Evolutionary conservation across 352 stramenopile species (phyloP).

Genomic region (Phytophthora cactorum): DNA sequence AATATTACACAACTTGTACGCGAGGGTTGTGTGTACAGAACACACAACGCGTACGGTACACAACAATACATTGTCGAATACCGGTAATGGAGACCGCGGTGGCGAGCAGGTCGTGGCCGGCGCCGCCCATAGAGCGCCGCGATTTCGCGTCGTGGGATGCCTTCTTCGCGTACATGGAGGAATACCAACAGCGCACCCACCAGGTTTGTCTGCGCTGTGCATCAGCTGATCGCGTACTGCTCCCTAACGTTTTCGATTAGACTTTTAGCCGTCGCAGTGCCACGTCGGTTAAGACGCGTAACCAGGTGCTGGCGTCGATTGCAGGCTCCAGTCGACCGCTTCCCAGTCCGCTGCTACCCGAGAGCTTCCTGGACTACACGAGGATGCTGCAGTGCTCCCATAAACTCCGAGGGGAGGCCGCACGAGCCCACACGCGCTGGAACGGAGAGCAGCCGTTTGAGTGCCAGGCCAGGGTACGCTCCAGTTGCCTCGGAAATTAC

Average conservation of each 20-base stretch:
- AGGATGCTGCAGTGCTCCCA: constrained; percentile 39
- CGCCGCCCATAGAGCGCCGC: constrained; percentile 23
- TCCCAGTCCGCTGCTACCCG: constrained; percentile 24
- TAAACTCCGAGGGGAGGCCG: constrained; percentile 12
- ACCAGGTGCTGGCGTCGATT: constrained; percentile 36
- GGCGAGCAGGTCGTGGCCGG: constrained; percentile 6
- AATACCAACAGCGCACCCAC: constrained; percentile 32
- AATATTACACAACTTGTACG: too few species aligned
- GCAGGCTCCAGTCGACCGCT: constrained; percentile 14
- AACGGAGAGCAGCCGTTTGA: constrained; percentile 36
- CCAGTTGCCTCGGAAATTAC: not conserved
- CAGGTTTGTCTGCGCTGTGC: constrained; percentile 18
- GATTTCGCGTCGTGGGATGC: constrained; percentile 34
- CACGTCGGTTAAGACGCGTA: constrained; percentile 43
- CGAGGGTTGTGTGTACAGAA: not conserved
- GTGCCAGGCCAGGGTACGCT: constrained; percentile 36
- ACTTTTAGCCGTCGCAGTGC: constrained; percentile 33
- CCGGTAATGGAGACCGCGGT: not conserved
- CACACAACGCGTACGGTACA: not conserved
- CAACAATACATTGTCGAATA: not conserved
- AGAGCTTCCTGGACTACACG: constrained; percentile 42
- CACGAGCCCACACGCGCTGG: constrained; percentile 9
- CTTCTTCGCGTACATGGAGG: constrained; percentile 39
- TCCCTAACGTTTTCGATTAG: constrained; percentile 10
- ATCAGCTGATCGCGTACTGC: not conserved